Evolutionary conservation across 768 basidiomycete genomes (phyloP), one percentile per base, ranked within the genome.

Genomic region (Exsudoporus frostii): DNA sequence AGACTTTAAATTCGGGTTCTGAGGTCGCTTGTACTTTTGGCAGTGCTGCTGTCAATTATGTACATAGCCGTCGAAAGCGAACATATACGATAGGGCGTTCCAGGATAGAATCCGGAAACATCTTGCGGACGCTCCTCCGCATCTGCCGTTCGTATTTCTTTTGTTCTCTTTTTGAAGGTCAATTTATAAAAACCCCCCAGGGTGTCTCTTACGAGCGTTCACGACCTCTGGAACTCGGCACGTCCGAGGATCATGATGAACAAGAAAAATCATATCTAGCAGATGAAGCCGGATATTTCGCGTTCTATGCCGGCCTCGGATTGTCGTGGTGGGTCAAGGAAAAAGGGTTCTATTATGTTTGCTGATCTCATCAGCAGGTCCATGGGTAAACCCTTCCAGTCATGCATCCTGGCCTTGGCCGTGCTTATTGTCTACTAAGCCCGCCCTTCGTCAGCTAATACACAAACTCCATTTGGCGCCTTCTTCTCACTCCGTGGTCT

Each of bases 391-490:
- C 43, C 36, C 15, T 58, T 65, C 11, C 38, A 44, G n/a, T 20
- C 27, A 19, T 27, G 50, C 20, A 33, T 34, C 37, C 38, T 44
- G 19, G 25, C 49, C 40, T 9, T 11, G 13, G 29, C 10, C 14
- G 6, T 88, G 78, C 48, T 76, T 9, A 73, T 84, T 40, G 75
- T 87, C 33, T 85, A 81, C 8, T 81, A 83, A 34, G 81, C 48
- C 32, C 45, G 49, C 19, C 30, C 47, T 55, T 46, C 40, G 11
- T 42, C 51, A 45, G 73, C 62, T 41, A 39, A 44, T 22, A 17
- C 30, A 33, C 14, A 45, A 54, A 36, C 64, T 53, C 64, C 61
- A 64, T 66, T 64, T 61, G 25, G 52, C 22, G 14, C 36, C 37
- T 49, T 25, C 24, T 61, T 61, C 52, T 60, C 61, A 56, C 45